Evolutionary conservation across 2,329 filamentous ascomycete species (phyloP).

Genomic region (Aspergillus ustus): DNA sequence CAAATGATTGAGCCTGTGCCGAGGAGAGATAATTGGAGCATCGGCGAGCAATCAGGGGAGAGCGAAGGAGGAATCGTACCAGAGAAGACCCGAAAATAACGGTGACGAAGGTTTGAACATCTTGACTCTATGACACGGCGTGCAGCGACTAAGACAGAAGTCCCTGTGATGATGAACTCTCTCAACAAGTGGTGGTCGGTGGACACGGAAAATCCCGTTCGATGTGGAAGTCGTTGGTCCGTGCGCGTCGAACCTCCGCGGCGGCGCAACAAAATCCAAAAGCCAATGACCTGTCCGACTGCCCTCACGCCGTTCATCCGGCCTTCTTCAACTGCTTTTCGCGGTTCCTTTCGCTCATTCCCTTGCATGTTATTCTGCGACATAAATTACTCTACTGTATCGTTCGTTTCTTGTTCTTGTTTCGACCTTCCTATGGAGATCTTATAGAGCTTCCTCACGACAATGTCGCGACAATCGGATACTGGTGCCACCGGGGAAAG

Average conservation of each 20-base stretch:
- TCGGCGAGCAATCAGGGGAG: not conserved
- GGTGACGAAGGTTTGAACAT: constrained; percentile 87
- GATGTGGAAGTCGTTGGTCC: constrained; percentile 23
- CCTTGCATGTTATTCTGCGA: not conserved
- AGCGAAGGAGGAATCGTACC: constrained; percentile 55
- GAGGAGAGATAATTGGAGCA: not conserved
- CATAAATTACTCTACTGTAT: constrained; percentile 14
- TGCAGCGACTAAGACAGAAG: not conserved
- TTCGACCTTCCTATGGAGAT: constrained; percentile 30
- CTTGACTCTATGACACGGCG: constrained; percentile 32
- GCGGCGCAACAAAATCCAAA: constrained; percentile 21
- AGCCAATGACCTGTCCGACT: constrained; percentile 23
- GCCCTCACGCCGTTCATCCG: constrained; percentile 22
- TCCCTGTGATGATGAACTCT: constrained; percentile 13
- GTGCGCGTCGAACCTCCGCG: constrained; percentile 30
- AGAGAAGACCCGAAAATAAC: constrained; percentile 79
- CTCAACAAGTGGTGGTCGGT: constrained; percentile 9
- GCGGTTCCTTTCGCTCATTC: not conserved
- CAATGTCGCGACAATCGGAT: constrained; percentile 41
- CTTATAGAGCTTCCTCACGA: constrained; percentile 22
- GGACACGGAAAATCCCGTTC: constrained; percentile 28
- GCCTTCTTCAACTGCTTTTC: constrained; percentile 6
- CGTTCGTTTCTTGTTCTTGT: constrained; percentile 19
- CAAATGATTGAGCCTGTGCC: not conserved
- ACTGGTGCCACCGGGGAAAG: constrained; percentile 47